A percentile compares a stretch with the other conserved stretches of the same genome.
These are phyloP conservation scores for Apostasia shenzhenica DNA, from an alignment of 106 monocot genomes.

Conservation along the genomic window DNA sequence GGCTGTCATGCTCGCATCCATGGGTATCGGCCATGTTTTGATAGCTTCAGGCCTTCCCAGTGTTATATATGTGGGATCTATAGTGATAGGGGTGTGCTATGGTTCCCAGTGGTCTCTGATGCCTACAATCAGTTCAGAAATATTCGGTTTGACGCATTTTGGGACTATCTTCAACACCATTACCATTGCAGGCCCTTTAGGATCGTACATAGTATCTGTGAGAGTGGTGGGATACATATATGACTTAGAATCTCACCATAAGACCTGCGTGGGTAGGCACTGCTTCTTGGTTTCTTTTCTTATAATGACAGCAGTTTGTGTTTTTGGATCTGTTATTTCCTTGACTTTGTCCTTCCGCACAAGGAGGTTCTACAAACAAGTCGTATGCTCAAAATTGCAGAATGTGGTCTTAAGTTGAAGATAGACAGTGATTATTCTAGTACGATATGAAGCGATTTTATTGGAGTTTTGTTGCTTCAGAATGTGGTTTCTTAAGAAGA, in stretches of 20 bases:
- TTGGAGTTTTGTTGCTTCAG: too few species aligned
- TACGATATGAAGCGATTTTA: too few species aligned
- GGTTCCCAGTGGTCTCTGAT: slow-evolving; percentile 49
- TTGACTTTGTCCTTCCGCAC: slow-evolving; percentile 28
- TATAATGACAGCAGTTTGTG: slow-evolving; percentile 29
- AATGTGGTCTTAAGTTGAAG: not conserved
- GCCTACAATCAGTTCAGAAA: slow-evolving; percentile 42
- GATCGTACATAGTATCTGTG: slow-evolving; percentile 50
- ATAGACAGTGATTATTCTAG: not conserved
- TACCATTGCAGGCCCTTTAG: slow-evolving; percentile 63
- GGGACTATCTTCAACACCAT: slow-evolving; percentile 74
- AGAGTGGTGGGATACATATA: slow-evolving; percentile 44
- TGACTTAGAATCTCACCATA: slow-evolving; percentile 23
- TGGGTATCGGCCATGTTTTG: slow-evolving; percentile 30
- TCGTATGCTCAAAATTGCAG: slow-evolving; percentile 6
- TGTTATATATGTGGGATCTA: slow-evolving; percentile 34
- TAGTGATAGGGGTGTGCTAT: slow-evolving; percentile 39
- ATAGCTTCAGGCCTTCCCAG: slow-evolving; percentile 34
- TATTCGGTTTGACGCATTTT: slow-evolving; percentile 49
- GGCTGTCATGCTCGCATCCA: slow-evolving; percentile 20
- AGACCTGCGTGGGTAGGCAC: slow-evolving; percentile 25
- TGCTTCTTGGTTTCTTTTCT: slow-evolving; percentile 56
- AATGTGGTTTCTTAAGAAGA: too few species aligned
- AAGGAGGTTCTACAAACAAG: slow-evolving; percentile 30
- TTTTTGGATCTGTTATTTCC: slow-evolving; percentile 24